phyloP scores from a whole-genome alignment of 371 early-diverging fungal species.

The Mortierella sp. region DNA sequence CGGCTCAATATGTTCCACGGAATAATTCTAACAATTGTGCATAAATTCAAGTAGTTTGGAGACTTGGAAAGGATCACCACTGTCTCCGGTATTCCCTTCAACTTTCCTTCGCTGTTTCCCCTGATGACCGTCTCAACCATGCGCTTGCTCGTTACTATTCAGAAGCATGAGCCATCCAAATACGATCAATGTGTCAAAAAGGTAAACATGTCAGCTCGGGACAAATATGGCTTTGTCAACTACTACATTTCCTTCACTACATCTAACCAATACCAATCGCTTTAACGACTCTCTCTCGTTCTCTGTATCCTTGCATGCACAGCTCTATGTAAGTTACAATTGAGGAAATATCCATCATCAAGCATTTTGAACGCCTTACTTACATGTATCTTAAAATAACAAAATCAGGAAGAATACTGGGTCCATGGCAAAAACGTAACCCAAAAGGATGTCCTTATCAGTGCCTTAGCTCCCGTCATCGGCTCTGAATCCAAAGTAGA shows the following conservation, averaged over 20 bases:
- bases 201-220: conserved; percentile 17
- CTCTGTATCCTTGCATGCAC: neutral
- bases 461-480: conserved; percentile 29
- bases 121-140: conserved; percentile 45
- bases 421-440: conserved; percentile 27
- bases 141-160: conserved; percentile 56
- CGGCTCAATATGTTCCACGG: neutral
- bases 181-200: conserved; percentile 55
- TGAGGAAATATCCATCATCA: neutral
- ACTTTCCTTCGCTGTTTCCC: conserved; percentile 56
- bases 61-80: conserved; percentile 24
- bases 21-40: too few relatives aligned
- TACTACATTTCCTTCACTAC: neutral
- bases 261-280: too few relatives aligned
- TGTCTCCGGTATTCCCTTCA: conserved; percentile 51
- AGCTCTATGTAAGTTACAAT: conserved; percentile 45
- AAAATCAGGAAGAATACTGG: conserved; percentile 42
- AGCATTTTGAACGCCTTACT: neutral
- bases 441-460: conserved; percentile 44
- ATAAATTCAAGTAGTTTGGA: conserved; percentile 6
- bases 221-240: neutral
- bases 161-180: conserved; percentile 42
- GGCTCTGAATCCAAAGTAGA: conserved; percentile 33
- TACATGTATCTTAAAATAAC: neutral
- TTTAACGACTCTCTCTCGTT: neutral